Conservation (phyloP, 179 eudicot genomes). For the Actinidia chinensis region DNA sequence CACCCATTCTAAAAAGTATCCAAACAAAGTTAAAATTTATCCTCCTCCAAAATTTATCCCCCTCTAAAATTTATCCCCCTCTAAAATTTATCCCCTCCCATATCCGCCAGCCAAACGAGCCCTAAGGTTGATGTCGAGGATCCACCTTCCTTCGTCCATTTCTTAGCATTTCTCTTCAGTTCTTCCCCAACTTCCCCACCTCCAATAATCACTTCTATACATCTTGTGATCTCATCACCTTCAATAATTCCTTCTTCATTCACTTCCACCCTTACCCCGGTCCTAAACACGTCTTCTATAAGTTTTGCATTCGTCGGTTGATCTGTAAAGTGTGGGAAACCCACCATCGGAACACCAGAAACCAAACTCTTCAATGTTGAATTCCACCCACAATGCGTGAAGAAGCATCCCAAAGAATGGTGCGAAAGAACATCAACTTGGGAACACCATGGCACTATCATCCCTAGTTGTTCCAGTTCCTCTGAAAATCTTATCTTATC, state of each 20-base stretch:
- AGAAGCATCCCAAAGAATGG: slow-evolving; percentile 41
- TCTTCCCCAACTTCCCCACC: slow-evolving; percentile 17
- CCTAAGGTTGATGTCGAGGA: slow-evolving; percentile 23
- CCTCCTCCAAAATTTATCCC: no score
- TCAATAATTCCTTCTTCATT: slow-evolving; percentile 31
- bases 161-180: slow-evolving; percentile 26
- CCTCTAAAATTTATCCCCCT: no score
- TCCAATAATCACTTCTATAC: slow-evolving; percentile 42
- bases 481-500: slow-evolving; percentile 16
- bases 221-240: slow-evolving; percentile 37
- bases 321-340: slow-evolving; percentile 33
- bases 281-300: slow-evolving; percentile 31
- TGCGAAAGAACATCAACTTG: slow-evolving; percentile 44
- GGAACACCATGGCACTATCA: slow-evolving; percentile 43
- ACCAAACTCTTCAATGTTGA: slow-evolving; percentile 38
- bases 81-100: no score
- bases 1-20: no score
- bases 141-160: slow-evolving; percentile 32
- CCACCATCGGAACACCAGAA: slow-evolving; percentile 40
- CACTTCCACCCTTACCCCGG: slow-evolving; percentile 28
- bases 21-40: no score
- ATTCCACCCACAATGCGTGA: slow-evolving; percentile 52
- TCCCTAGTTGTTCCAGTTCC: slow-evolving; percentile 29
- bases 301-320: slow-evolving; percentile 48
- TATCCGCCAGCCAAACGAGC: no score